A percentile compares a stretch with the other conserved stretches of the same genome.
phyloP scores from a whole-genome alignment of 2,329 filamentous ascomycete genomes.

The Cordyceps sp. region DNA sequence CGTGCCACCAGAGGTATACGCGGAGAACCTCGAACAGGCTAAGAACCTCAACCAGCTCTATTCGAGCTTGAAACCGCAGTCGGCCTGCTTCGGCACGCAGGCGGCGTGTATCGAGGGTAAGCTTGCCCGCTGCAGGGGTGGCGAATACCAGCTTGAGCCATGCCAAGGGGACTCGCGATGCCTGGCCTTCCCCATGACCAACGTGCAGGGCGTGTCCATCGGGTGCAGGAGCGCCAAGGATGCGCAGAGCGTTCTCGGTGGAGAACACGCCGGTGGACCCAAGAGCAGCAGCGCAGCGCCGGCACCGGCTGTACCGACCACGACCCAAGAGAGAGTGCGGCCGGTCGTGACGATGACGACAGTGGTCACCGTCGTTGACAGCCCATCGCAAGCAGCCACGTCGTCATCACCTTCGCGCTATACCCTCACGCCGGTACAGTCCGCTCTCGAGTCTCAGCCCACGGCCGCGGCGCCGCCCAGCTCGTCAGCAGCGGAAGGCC shows the following conservation, averaged over 20 bases:
- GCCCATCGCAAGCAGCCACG: neutral
- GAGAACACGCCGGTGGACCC: conserved; percentile 3
- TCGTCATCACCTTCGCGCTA: neutral
- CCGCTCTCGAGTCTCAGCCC: too few relatives aligned
- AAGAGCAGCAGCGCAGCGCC: neutral
- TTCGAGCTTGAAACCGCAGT: conserved; percentile 22
- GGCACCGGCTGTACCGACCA: conserved; percentile 1
- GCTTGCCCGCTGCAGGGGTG: conserved; percentile 26
- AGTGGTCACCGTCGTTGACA: conserved; percentile 13
- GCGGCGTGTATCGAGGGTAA: conserved; percentile 35
- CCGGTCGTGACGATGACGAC: conserved; percentile 14
- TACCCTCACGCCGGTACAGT: neutral
- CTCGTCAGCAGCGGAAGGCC: too few relatives aligned
- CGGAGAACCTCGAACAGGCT: conserved; percentile 27
- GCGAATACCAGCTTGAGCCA: conserved; percentile 23
- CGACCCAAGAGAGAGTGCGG: neutral
- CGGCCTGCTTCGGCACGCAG: conserved; percentile 28
- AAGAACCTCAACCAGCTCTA: conserved; percentile 30
- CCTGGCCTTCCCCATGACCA: conserved; percentile 37
- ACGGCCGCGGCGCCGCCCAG: too few relatives aligned
- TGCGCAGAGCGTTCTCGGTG: conserved; percentile 26
- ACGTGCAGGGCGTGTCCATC: conserved; percentile 27
- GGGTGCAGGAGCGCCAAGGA: conserved; percentile 24
- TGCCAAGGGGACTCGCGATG: conserved; percentile 24
- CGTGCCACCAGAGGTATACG: conserved; percentile 23